Conservation (phyloP, 805 yeast species). For the Yarrowia deformans region DNA sequence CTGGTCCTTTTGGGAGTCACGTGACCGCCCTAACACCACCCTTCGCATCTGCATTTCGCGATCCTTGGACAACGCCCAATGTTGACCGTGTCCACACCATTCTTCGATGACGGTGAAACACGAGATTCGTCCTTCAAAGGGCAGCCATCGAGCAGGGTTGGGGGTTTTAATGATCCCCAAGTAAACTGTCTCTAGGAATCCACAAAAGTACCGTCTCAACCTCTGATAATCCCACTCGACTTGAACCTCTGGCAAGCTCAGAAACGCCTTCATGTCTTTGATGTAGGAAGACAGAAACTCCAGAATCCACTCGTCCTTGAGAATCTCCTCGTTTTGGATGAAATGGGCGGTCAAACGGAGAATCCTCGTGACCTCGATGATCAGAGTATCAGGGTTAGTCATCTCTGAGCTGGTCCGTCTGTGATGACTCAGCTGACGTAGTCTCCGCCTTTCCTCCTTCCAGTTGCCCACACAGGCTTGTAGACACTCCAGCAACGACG, state of each 20-base stretch:
- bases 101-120: slow-evolving; percentile 84
- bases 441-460: slow-evolving; percentile 50
- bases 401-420: slow-evolving; percentile 20
- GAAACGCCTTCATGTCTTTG: slow-evolving; percentile 65
- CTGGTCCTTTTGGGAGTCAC: slow-evolving; percentile 49
- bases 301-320: slow-evolving; percentile 72
- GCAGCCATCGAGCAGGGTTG: slow-evolving; percentile 65
- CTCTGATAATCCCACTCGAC: slow-evolving; percentile 73
- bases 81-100: slow-evolving; percentile 93
- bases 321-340: slow-evolving; percentile 58
- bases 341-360: slow-evolving; percentile 73
- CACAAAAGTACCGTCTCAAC: slow-evolving; percentile 82
- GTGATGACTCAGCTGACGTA: slow-evolving; percentile 20
- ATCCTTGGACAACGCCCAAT: slow-evolving; percentile 64
- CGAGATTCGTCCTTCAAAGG: slow-evolving; percentile 83
- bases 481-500: slow-evolving; percentile 77
- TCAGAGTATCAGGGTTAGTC: slow-evolving; percentile 47
- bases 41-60: slow-evolving; percentile 67
- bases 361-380: slow-evolving; percentile 82
- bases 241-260: slow-evolving; percentile 66
- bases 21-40: slow-evolving; percentile 51
- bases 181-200: slow-evolving; percentile 77
- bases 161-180: slow-evolving; percentile 48
- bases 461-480: slow-evolving; percentile 66
- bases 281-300: slow-evolving; percentile 67